A percentile compares a stretch with the other conserved stretches of the same genome.
These are phyloP conservation scores for Wickerhamomyces bovis DNA, from an alignment of 805 yeast species.

Conservation along the genomic window DNA sequence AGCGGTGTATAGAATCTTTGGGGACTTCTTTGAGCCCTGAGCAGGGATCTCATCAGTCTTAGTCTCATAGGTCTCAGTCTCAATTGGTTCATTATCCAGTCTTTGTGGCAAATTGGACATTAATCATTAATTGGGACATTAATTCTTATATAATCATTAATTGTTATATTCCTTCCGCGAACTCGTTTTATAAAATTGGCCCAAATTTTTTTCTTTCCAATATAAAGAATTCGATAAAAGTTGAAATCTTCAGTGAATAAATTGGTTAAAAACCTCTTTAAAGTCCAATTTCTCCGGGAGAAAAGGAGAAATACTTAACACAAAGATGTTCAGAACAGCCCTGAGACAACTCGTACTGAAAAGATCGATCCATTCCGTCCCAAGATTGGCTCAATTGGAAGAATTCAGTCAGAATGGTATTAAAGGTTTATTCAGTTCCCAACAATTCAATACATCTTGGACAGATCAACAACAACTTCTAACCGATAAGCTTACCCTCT, in stretches of 20 bases:
- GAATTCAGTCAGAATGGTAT: slow-evolving; percentile 37
- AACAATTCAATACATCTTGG: slow-evolving; percentile 77
- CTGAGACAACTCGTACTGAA: background rate
- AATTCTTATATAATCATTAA: no score
- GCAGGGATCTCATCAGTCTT: background rate
- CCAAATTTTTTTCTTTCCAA: no score
- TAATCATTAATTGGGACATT: no score
- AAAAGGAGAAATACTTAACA: no score
- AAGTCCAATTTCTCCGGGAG: no score
- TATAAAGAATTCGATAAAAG: no score
- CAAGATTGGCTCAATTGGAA: slow-evolving; percentile 32
- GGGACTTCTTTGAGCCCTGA: background rate
- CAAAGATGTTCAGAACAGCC: background rate
- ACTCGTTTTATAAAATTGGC: no score
- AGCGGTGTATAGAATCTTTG: slow-evolving; percentile 7
- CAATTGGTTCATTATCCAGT: background rate
- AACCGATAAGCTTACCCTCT: slow-evolving; percentile 52
- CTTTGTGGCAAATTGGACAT: background rate
- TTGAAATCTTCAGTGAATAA: no score
- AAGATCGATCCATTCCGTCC: slow-evolving; percentile 54
- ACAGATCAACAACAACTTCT: slow-evolving; percentile 65
- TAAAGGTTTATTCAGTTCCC: slow-evolving; percentile 54
- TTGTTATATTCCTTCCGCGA: no score
- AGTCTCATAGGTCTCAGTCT: background rate
- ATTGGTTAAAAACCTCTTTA: no score